Evolutionary conservation across 371 early-diverging fungal genomes (phyloP).

Genomic region (Catenaria anguillulae): DNA sequence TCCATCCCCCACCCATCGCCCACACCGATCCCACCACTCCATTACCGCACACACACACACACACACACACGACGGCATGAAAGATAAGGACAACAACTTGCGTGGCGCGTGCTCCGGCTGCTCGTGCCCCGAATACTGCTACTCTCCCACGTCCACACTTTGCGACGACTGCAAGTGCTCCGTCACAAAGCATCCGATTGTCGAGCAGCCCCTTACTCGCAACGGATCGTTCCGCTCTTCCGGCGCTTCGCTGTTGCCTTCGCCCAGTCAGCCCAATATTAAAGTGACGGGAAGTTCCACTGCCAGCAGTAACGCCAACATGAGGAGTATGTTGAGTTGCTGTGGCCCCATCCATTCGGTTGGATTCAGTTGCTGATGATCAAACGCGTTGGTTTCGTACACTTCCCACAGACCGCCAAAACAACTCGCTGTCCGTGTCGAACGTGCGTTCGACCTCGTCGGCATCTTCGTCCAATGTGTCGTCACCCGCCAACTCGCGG

Average conservation of each 20-base stretch:
- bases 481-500: no score
- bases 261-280: neutral
- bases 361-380: no score
- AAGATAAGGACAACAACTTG: slow-evolving; percentile 7
- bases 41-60: neutral
- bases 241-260: neutral
- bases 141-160: neutral
- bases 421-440: no score
- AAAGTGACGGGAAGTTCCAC: neutral
- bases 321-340: neutral
- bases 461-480: no score
- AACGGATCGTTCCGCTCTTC: slow-evolving; percentile 3
- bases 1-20: neutral
- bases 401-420: no score
- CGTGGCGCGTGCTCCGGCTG: slow-evolving; percentile 7
- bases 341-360: neutral
- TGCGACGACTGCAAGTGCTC: slow-evolving; percentile 7
- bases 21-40: neutral
- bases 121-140: slow-evolving; percentile 7
- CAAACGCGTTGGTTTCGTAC: no score
- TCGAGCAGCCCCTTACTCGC: slow-evolving; percentile 4
- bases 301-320: no score
- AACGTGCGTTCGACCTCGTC: no score
- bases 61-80: neutral
- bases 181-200: slow-evolving; percentile 5